These are phyloP conservation scores for Celoporthe dispersa DNA, from an alignment of 2,329 filamentous ascomycete genomes.

Conservation along the genomic window DNA sequence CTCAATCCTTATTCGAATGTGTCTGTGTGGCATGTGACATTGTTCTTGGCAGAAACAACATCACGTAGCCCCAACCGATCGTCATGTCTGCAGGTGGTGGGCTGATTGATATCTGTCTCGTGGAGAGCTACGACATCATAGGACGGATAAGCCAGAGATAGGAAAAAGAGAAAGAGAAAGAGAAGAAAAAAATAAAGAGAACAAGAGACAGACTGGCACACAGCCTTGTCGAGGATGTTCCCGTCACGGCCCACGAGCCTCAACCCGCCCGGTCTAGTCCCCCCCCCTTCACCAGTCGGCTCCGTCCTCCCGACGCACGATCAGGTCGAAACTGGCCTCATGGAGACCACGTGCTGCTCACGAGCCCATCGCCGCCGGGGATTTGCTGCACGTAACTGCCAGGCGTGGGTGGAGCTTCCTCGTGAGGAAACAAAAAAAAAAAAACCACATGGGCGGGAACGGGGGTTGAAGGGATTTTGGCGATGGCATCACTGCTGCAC, in stretches of 20 bases:
- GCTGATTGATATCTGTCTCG: not conserved
- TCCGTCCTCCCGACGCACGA: conserved; percentile 3
- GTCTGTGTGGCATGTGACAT: not conserved
- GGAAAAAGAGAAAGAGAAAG: too few relatives aligned
- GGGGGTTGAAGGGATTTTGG: not conserved
- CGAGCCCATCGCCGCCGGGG: not conserved
- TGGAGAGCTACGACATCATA: not conserved
- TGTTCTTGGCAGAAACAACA: not conserved
- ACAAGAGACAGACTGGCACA: too few relatives aligned
- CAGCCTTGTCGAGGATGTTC: not conserved
- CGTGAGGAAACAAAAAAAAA: not conserved
- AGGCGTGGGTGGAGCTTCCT: conserved; percentile 3
- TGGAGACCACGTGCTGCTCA: conserved; percentile 10
- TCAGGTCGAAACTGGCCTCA: not conserved
- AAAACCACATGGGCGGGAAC: conserved; percentile 4
- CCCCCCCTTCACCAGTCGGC: not conserved
- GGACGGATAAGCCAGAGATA: not conserved
- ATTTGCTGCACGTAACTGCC: not conserved
- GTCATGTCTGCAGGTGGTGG: not conserved
- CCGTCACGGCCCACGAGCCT: not conserved
- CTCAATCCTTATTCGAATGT: not conserved
- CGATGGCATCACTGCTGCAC: not conserved
- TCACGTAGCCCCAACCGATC: not conserved
- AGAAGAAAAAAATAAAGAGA: too few relatives aligned
- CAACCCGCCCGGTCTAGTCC: not conserved